phyloP scores from a whole-genome alignment of 2,329 filamentous ascomycete genomes.

The Rhynchosporium agropyri region DNA sequence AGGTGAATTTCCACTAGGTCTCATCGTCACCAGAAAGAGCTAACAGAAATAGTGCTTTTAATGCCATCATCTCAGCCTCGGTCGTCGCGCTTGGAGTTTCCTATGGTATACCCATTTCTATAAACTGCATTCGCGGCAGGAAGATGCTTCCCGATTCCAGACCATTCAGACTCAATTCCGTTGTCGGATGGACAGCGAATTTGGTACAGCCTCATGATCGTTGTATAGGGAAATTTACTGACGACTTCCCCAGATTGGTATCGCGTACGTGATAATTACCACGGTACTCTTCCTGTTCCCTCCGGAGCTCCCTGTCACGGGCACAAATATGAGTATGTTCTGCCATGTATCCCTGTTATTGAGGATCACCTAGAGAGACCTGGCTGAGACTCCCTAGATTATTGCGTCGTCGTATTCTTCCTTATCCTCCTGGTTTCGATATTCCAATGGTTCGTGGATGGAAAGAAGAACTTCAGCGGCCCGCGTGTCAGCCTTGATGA shows the following conservation, averaged over 20 bases:
- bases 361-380: not conserved
- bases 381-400: constrained; percentile 27
- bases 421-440: constrained; percentile 46
- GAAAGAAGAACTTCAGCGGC: constrained; percentile 58
- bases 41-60: constrained; percentile 57
- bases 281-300: constrained; percentile 67
- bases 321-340: constrained; percentile 62
- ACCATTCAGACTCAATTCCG: constrained; percentile 57
- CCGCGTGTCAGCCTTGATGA: constrained; percentile 31
- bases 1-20: constrained; percentile 34
- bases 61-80: constrained; percentile 69
- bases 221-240: constrained; percentile 10
- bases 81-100: constrained; percentile 73
- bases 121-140: constrained; percentile 69
- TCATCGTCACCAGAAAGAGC: not conserved
- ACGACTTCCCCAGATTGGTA: constrained; percentile 46
- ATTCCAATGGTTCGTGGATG: constrained; percentile 62
- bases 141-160: constrained; percentile 63
- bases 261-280: constrained; percentile 60
- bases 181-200: constrained; percentile 63
- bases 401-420: constrained; percentile 46
- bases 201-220: constrained; percentile 45
- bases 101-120: constrained; percentile 71
- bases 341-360: not conserved
- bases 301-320: constrained; percentile 57